These are phyloP conservation scores for Coniophora puteana DNA, from an alignment of 1,284 basidiomycete genomes.

Conservation along the genomic window DNA sequence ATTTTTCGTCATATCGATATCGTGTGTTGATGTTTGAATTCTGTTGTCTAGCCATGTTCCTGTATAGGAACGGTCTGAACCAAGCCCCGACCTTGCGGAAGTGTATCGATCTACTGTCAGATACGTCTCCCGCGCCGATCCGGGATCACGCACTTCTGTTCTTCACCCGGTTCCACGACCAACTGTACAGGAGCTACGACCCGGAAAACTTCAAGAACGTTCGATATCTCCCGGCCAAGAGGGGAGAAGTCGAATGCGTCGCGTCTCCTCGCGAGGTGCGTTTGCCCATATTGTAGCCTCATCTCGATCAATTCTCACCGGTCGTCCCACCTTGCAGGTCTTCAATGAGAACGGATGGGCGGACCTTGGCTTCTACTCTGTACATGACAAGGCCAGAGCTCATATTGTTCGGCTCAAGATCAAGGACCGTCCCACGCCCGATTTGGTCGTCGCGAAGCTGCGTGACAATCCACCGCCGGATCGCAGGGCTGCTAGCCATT, in stretches of 20 bases:
- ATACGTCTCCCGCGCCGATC: slow-evolving; percentile 12
- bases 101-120: slow-evolving; percentile 17
- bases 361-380: slow-evolving; percentile 19
- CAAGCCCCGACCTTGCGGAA: slow-evolving; percentile 12
- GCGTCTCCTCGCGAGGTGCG: slow-evolving; percentile 11
- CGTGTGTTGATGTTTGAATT: no score
- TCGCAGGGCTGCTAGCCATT: slow-evolving; percentile 5
- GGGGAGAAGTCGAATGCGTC: slow-evolving; percentile 1
- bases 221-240: slow-evolving; percentile 19
- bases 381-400: slow-evolving; percentile 1
- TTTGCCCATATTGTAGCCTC: not conserved
- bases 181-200: slow-evolving; percentile 15
- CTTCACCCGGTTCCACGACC: slow-evolving; percentile 16
- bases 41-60: no score
- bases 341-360: slow-evolving; percentile 16
- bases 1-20: no score
- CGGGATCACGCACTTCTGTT: slow-evolving; percentile 12
- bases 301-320: no score
- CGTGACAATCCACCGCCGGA: slow-evolving; percentile 2
- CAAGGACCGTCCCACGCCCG: slow-evolving; percentile 14
- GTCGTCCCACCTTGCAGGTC: slow-evolving; percentile 15
- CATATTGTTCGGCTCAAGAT: slow-evolving; percentile 14
- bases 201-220: slow-evolving; percentile 9
- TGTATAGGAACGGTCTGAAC: slow-evolving; percentile 15
- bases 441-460: slow-evolving; percentile 13